phyloP scores from a whole-genome alignment of 2,329 filamentous ascomycete genomes.

The Simplicillium aogashimaense region DNA sequence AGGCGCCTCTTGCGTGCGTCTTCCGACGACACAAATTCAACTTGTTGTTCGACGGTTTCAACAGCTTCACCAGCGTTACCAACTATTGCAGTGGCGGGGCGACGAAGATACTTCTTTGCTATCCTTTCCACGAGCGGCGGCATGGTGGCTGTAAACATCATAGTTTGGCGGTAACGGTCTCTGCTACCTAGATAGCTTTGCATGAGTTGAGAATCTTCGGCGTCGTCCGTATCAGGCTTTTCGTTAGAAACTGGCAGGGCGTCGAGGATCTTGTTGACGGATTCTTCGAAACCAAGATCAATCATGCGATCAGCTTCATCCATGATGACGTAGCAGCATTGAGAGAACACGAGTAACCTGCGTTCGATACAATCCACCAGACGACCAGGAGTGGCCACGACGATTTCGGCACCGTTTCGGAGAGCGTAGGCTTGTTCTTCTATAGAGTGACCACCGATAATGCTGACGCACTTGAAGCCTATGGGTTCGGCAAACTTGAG shows the following conservation, averaged over 20 bases:
- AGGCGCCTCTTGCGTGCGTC: constrained; percentile 95
- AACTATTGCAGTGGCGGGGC: constrained; percentile 89
- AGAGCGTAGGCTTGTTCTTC: constrained; percentile 90
- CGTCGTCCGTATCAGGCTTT: constrained; percentile 88
- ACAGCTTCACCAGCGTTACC: constrained; percentile 93
- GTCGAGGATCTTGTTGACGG: constrained; percentile 94
- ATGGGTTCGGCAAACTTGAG: constrained; percentile 84
- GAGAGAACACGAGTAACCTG: constrained; percentile 80
- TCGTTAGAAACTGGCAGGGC: constrained; percentile 87
- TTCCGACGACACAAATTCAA: constrained; percentile 83
- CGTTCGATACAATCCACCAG: constrained; percentile 95
- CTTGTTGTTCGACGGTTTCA: constrained; percentile 93
- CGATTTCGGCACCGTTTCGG: constrained; percentile 88
- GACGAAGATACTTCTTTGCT: constrained; percentile 89
- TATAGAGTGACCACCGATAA: constrained; percentile 93
- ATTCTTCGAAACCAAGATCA: constrained; percentile 94
- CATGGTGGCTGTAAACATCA: constrained; percentile 99
- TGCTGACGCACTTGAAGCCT: constrained; percentile 89
- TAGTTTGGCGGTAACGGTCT: constrained; percentile 86
- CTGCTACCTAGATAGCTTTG: constrained; percentile 63
- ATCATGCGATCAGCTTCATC: constrained; percentile 99
- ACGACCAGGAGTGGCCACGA: constrained; percentile 96
- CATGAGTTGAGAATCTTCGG: constrained; percentile 83
- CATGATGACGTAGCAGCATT: constrained; percentile 99
- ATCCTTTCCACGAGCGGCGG: constrained; percentile 85